phyloP scores from a whole-genome alignment of 805 yeast genomes.

The Monosporozyma servazzii region DNA sequence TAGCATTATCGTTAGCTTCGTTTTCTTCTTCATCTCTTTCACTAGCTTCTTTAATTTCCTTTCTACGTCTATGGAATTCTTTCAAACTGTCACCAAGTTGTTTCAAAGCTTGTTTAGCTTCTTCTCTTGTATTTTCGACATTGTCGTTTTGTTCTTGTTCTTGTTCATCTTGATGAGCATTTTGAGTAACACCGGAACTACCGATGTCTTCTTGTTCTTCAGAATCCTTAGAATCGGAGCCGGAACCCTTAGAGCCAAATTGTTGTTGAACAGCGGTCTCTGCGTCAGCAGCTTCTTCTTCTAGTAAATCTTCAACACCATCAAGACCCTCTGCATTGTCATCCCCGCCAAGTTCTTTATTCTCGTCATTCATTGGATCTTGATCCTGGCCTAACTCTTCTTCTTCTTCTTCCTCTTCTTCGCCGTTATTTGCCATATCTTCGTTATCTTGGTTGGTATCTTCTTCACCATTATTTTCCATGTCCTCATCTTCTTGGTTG shows the following conservation, averaged over 20 bases:
- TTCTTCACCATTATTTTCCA: conserved; percentile 36
- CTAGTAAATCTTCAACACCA: conserved; percentile 37
- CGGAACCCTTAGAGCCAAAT: conserved; percentile 52
- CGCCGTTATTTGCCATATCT: conserved; percentile 16
- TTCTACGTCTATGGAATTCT: conserved; percentile 83
- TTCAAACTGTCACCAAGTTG: conserved; percentile 87
- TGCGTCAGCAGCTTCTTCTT: conserved; percentile 41
- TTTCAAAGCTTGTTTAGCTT: conserved; percentile 68
- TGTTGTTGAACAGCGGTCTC: conserved; percentile 54
- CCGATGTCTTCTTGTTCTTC: conserved; percentile 63
- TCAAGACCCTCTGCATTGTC: conserved; percentile 48
- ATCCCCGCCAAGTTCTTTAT: conserved; percentile 32
- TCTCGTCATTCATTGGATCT: conserved; percentile 31
- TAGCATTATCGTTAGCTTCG: conserved; percentile 39
- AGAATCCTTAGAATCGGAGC: conserved; percentile 43
- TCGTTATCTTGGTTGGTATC: conserved; percentile 22
- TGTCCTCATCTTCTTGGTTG: conserved; percentile 32
- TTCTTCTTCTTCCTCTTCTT: conserved; percentile 17
- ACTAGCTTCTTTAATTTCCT: conserved; percentile 70
- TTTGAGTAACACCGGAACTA: conserved; percentile 47
- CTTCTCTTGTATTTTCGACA: conserved; percentile 49
- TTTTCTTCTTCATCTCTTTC: conserved; percentile 40
- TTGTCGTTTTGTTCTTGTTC: conserved; percentile 34
- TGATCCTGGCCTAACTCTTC: conserved; percentile 32
- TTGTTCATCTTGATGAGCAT: conserved; percentile 36